Base-by-base conservation (phyloP, 257 asterid species). In the Solanum tarapatanum region DNA sequence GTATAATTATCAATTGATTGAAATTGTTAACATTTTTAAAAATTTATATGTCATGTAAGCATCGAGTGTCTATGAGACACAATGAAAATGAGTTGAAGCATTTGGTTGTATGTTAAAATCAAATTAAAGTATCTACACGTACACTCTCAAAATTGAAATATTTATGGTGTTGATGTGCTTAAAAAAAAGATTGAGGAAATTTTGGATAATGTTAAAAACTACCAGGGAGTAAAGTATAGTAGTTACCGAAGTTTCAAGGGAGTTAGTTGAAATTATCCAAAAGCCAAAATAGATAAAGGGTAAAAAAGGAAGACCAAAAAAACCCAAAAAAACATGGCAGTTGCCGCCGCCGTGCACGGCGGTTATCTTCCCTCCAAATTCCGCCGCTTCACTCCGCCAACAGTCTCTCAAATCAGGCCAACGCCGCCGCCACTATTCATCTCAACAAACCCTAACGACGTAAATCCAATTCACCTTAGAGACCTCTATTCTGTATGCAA, bases 401-500 rank as follows among this genome's bases (percentile, higher is more conserved):
- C 88, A 80, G 9, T 33, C 36, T 26, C 82, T 6, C 80, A 86
- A 87, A 68, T 86, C 75, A 58, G 88, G 32, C 68, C 90, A 24
- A 33, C 64, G 12, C 91, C 93, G 41, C 99, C 96, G 80, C 92
- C 95, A 5, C 5, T 95, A 11, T 89, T 87, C 87, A 84, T 95
- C 90, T 93, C 99, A 88, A 91, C 98, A 45, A 92, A 94, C 80
- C 93, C 91, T 76, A 74, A 92, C 10, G 93, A 91, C 90, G 92
- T 93, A n/a, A 90, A 93, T 88, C 90, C 80, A 0, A 55, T 60
- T 24, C 94, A 91, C 79, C 96, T 97, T 58, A 88, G 72, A 84
- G 90, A 93, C 55, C 98, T 97, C 36, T 95, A 86, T 94, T 80
- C 92, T 43, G 83, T 86, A 91, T 97, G 98, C 92, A 94, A 94